Evolutionary conservation across 1,139 yeast species (phyloP).

Genomic region (Magnusiomyces magnusii): DNA sequence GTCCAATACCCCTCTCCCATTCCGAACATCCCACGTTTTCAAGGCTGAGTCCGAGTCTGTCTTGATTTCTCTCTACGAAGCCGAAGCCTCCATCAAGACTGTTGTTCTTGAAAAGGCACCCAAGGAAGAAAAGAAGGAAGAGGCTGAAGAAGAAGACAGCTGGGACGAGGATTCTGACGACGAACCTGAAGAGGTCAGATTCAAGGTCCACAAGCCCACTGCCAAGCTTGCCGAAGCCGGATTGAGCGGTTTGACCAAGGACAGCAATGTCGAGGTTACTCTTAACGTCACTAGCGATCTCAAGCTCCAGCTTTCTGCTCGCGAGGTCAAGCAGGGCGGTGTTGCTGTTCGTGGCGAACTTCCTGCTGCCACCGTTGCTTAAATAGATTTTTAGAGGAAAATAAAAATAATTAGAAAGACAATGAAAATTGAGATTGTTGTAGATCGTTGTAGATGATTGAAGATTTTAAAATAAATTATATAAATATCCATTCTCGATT

Average conservation of each 20-base stretch:
- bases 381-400: not conserved
- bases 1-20: slow-evolving; percentile 87
- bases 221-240: slow-evolving; percentile 71
- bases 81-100: slow-evolving; percentile 71
- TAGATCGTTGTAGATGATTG: too few species aligned
- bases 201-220: slow-evolving; percentile 68
- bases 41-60: slow-evolving; percentile 54
- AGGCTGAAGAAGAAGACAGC: slow-evolving; percentile 53
- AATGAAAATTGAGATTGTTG: too few species aligned
- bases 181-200: slow-evolving; percentile 70
- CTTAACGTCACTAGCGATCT: slow-evolving; percentile 83
- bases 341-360: slow-evolving; percentile 30
- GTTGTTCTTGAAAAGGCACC: slow-evolving; percentile 64
- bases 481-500: too few species aligned
- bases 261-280: slow-evolving; percentile 64
- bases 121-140: slow-evolving; percentile 36
- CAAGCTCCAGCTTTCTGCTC: slow-evolving; percentile 70
- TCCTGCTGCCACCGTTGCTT: slow-evolving; percentile 20
- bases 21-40: slow-evolving; percentile 65
- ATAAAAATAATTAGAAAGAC: too few species aligned
- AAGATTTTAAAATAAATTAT: too few species aligned
- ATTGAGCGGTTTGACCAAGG: slow-evolving; percentile 63
- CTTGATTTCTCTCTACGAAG: slow-evolving; percentile 72
- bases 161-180: slow-evolving; percentile 50
- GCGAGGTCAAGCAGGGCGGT: slow-evolving; percentile 67